phyloP scores from a whole-genome alignment of 2,329 filamentous ascomycete species.

The Aureobasidium mangrovei region DNA sequence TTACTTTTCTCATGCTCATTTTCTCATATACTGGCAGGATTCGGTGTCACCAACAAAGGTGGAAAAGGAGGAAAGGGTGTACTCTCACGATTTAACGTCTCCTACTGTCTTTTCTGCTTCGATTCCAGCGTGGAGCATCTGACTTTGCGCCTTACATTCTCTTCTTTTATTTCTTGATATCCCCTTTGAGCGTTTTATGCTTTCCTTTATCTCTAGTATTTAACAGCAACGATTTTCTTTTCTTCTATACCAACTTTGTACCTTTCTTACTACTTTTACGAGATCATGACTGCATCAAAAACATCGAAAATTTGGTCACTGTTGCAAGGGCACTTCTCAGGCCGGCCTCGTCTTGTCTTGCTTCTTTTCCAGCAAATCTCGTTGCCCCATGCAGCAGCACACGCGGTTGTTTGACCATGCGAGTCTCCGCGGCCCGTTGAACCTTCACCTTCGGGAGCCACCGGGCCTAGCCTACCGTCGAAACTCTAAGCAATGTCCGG shows the following conservation, averaged over 20 bases:
- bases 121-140: neutral
- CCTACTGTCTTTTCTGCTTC: neutral
- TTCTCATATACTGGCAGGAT: neutral
- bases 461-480: too few relatives aligned
- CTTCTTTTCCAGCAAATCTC: neutral
- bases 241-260: neutral
- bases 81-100: slow-evolving; percentile 7
- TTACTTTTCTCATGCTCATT: neutral
- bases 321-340: neutral
- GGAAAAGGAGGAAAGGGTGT: neutral
- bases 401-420: slow-evolving; percentile 1
- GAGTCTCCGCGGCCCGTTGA: neutral
- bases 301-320: too few relatives aligned
- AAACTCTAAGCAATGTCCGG: neutral
- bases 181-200: neutral
- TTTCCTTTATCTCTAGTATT: neutral
- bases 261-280: neutral
- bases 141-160: neutral
- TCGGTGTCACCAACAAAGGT: neutral
- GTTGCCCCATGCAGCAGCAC: neutral
- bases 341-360: too few relatives aligned
- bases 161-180: neutral
- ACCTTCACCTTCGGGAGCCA: neutral
- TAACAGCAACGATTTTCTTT: neutral
- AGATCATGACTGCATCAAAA: neutral